Conservation (phyloP, 1,284 basidiomycete genomes). For the Ustilago hordei region DNA sequence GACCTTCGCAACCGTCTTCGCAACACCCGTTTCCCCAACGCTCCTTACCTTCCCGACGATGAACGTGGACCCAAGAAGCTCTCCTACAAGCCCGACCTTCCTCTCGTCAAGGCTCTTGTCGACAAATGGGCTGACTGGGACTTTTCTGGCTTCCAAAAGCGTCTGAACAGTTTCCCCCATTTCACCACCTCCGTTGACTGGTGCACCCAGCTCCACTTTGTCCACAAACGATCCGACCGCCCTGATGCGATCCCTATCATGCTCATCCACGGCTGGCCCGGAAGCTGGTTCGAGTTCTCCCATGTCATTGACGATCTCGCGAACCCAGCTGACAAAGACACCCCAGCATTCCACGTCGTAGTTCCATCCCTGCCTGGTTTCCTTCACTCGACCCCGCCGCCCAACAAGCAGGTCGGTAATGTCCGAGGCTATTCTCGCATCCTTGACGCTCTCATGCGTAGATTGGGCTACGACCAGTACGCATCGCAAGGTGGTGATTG, state of each 20-base stretch:
- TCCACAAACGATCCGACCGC: constrained; percentile 42
- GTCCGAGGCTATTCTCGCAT: constrained; percentile 53
- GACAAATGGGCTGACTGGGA: constrained; percentile 41
- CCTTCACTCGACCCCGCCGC: constrained; percentile 54
- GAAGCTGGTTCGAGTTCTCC: constrained; percentile 54
- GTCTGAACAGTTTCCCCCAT: constrained; percentile 49
- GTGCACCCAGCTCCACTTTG: constrained; percentile 59
- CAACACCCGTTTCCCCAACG: constrained; percentile 47
- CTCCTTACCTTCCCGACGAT: constrained; percentile 44
- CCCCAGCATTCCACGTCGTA: constrained; percentile 63
- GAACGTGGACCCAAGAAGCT: constrained; percentile 22
- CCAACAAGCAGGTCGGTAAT: constrained; percentile 42
- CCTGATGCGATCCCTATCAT: constrained; percentile 62
- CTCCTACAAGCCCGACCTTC: constrained; percentile 40
- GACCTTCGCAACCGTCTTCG: constrained; percentile 42
- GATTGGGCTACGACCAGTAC: constrained; percentile 54
- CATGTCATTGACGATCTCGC: constrained; percentile 48
- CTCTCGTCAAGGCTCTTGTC: constrained; percentile 30
- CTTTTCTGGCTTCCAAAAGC: constrained; percentile 33
- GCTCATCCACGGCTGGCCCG: constrained; percentile 65
- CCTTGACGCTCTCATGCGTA: constrained; percentile 59
- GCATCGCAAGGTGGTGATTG: constrained; percentile 63
- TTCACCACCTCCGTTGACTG: constrained; percentile 60
- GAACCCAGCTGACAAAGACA: constrained; percentile 35
- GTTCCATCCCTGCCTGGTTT: constrained; percentile 63